Base-by-base conservation (phyloP, 441 rosid species). In the Jatropha multifida region DNA sequence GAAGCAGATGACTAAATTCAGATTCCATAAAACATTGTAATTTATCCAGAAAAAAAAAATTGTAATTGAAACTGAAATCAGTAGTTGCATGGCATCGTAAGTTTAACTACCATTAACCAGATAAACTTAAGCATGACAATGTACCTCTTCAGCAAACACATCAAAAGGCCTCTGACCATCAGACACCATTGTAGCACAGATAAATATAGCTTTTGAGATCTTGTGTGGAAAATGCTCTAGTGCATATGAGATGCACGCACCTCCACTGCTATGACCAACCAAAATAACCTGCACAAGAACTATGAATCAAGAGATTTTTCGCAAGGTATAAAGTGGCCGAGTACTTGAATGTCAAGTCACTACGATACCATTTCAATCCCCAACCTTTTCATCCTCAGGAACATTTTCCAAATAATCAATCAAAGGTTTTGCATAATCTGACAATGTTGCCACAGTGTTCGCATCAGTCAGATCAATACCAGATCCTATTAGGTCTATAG, bases 141-240 rank as follows among this genome's bases (percentile, higher is more conserved):
- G 60, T 70, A 95, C 99, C 98, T 92, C 97, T 85, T 89, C 95
- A 66, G 98, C 90, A 83, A 95, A 93, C 69, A 88, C 98, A 86
- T 95, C 97, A 75, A 95, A 93, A 68, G 99, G 96, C 82, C 87
- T 89, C 85, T 88, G 91, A 78, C 93, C 95, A 80, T 90, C 80
- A 32, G 95, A 83, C 72, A 93, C 94, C 98, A 93, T 95, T 7
- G 96, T 90, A 77, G 94, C 99, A 80, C 96, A 90, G 26, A 92
- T 81, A 56, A 86, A 95, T 80, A 93, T 83, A 69, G 96, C 93
- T 86, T 93, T 95, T 0, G 94, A 87, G 71, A 95, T 87, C 81
- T 90, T 95, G 55, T 88, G 85, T 2, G 94, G 90, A 75, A 83
- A 90, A 76, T 80, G 85, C 87, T 95, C 99, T 81, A 93, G 69